Evolutionary conservation across 306 rosid genomes (phyloP).

Genomic region (Pyrus bretschneideri): DNA sequence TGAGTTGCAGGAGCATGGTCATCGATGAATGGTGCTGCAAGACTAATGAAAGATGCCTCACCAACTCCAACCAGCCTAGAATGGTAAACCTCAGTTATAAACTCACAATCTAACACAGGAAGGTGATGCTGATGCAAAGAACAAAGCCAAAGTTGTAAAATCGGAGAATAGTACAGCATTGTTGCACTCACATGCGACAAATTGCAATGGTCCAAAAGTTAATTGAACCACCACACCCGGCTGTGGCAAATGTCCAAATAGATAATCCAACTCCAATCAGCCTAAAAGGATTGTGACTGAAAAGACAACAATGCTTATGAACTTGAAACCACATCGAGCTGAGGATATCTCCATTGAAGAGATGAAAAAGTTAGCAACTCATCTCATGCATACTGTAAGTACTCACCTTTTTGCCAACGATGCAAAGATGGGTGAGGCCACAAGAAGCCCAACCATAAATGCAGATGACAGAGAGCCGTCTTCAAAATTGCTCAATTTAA

Average conservation of each 20-base stretch:
- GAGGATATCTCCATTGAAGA: neutral
- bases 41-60: conserved; percentile 97
- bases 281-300: conserved; percentile 87
- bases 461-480: conserved; percentile 93
- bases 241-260: conserved; percentile 80
- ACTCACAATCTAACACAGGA: conserved; percentile 13
- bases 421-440: conserved; percentile 89
- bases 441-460: conserved; percentile 89
- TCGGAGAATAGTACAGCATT: neutral
- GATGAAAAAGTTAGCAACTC: neutral
- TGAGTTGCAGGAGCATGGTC: conserved; percentile 81
- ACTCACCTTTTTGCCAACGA: conserved; percentile 74
- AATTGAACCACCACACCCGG: conserved; percentile 80
- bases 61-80: conserved; percentile 95
- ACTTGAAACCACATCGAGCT: neutral
- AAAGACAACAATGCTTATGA: conserved; percentile 12
- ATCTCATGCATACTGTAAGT: neutral
- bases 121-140: conserved; percentile 5
- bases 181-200: conserved; percentile 67
- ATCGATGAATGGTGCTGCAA: conserved; percentile 95
- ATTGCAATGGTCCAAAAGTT: conserved; percentile 81
- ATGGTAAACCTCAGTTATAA: conserved; percentile 9
- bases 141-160: neutral
- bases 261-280: conserved; percentile 95
- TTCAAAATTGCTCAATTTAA: conserved; percentile 76